Percentiles rank a stretch among this genome's conserved stretches.
These are phyloP conservation scores for Trifolium fragiferum DNA, from an alignment of 306 rosid species.

Conservation along the genomic window DNA sequence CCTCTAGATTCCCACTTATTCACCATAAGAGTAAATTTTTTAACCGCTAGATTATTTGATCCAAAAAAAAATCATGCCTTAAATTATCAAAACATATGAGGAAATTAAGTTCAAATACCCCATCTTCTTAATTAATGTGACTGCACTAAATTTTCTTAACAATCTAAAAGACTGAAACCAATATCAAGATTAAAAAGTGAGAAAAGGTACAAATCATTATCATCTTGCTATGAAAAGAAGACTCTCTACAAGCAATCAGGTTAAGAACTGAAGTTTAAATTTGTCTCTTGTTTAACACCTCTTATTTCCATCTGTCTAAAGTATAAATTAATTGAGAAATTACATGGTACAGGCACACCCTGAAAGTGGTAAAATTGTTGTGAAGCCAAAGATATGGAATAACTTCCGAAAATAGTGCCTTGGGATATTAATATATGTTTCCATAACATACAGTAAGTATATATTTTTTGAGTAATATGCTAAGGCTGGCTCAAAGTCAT, in stretches of 20 bases:
- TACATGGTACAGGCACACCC: neutral
- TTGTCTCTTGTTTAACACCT: neutral
- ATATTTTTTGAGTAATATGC: conserved; percentile 36
- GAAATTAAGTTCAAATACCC: neutral
- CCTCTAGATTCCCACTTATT: too few relatives aligned
- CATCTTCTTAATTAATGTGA: neutral
- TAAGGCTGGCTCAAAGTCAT: conserved; percentile 31
- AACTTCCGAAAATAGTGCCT: neutral
- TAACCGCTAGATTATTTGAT: too few relatives aligned
- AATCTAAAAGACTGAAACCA: neutral
- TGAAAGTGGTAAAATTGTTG: neutral
- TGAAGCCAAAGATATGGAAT: conserved; percentile 1
- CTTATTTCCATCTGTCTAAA: neutral
- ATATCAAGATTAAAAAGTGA: neutral
- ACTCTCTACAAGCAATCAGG: neutral
- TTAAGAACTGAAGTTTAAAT: neutral
- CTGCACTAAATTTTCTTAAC: neutral
- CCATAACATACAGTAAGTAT: conserved; percentile 15
- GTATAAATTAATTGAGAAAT: conserved; percentile 11
- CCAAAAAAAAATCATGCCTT: too few relatives aligned
- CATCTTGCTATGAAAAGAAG: neutral
- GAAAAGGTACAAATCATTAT: neutral
- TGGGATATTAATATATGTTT: neutral
- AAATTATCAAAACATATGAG: too few relatives aligned
- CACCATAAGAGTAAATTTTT: too few relatives aligned